phyloP scores from a whole-genome alignment of 352 stramenopile genomes.

The Phytopythium montanum region DNA sequence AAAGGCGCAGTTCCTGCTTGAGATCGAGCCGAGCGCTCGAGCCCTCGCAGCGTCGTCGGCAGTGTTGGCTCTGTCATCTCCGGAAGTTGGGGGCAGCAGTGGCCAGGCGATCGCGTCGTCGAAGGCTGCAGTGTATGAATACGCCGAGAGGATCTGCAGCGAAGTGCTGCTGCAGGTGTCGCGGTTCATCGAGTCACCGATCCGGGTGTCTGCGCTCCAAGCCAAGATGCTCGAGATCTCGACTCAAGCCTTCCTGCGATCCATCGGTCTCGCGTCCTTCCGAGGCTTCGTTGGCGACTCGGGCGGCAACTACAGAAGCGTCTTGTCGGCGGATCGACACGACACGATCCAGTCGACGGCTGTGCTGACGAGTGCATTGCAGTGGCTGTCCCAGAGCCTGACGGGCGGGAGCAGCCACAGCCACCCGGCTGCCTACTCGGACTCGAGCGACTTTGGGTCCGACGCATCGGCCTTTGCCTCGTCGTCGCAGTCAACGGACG shows the following conservation, averaged over 20 bases:
- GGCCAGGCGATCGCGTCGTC: conserved; percentile 26
- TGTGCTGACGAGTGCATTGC: conserved; percentile 56
- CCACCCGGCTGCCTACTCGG: conserved; percentile 15
- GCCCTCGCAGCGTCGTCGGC: conserved; percentile 63
- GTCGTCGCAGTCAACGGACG: conserved; percentile 12
- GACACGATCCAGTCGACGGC: conserved; percentile 73
- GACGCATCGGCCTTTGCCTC: conserved; percentile 16
- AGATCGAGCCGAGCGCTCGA: conserved; percentile 73
- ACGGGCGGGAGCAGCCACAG: not conserved
- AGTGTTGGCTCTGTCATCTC: conserved; percentile 48
- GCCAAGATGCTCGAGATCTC: conserved; percentile 71
- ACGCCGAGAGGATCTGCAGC: conserved; percentile 77
- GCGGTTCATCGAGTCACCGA: conserved; percentile 73
- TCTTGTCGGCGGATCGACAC: conserved; percentile 35
- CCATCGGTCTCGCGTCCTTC: conserved; percentile 74
- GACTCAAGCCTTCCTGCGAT: conserved; percentile 71
- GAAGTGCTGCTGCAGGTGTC: conserved; percentile 84
- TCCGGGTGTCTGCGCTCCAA: conserved; percentile 72
- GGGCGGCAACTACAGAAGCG: conserved; percentile 25
- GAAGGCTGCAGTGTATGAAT: conserved; percentile 66
- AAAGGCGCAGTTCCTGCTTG: conserved; percentile 83
- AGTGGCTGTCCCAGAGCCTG: conserved; percentile 52
- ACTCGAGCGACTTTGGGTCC: conserved; percentile 38
- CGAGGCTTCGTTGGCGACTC: conserved; percentile 70
- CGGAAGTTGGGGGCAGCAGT: conserved; percentile 22